phyloP scores from a whole-genome alignment of 2,329 filamentous ascomycete genomes.

The Cryphonectria radicalis region DNA sequence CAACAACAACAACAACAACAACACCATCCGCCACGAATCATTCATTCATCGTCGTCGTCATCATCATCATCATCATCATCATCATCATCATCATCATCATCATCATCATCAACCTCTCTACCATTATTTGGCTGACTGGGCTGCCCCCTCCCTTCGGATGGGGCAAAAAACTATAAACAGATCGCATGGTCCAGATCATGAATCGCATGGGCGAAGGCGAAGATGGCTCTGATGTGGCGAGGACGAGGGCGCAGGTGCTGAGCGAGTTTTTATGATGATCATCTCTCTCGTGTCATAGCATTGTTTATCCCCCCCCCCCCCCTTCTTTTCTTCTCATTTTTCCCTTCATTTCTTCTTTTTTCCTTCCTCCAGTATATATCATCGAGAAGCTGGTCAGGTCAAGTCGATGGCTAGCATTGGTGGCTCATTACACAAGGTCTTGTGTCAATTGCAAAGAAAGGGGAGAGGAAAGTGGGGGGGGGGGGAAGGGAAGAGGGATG shows the following conservation, averaged over 20 bases:
- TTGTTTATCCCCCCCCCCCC: background rate
- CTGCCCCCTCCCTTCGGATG: too few relatives aligned
- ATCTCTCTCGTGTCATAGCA: background rate
- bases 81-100: background rate
- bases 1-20: too few relatives aligned
- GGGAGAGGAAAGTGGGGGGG: too few relatives aligned
- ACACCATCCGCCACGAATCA: background rate
- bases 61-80: background rate
- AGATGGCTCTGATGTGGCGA: conserved; percentile 61
- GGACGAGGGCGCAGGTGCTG: conserved; percentile 62
- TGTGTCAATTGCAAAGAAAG: too few relatives aligned
- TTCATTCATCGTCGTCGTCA: background rate
- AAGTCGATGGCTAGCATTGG: too few relatives aligned
- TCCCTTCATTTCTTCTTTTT: too few relatives aligned
- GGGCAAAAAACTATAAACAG: conserved; percentile 40
- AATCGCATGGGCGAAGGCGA: conserved; percentile 59
- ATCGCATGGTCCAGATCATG: conserved; percentile 68
- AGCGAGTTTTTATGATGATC: conserved; percentile 51
- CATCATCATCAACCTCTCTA: too few relatives aligned
- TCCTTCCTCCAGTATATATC: too few relatives aligned
- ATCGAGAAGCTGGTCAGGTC: too few relatives aligned
- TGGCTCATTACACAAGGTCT: too few relatives aligned
- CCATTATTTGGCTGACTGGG: background rate
- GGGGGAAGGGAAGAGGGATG: too few relatives aligned
- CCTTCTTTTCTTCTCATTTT: too few relatives aligned